phyloP scores from a whole-genome alignment of 257 asterid genomes.

The Scutellaria minor region DNA sequence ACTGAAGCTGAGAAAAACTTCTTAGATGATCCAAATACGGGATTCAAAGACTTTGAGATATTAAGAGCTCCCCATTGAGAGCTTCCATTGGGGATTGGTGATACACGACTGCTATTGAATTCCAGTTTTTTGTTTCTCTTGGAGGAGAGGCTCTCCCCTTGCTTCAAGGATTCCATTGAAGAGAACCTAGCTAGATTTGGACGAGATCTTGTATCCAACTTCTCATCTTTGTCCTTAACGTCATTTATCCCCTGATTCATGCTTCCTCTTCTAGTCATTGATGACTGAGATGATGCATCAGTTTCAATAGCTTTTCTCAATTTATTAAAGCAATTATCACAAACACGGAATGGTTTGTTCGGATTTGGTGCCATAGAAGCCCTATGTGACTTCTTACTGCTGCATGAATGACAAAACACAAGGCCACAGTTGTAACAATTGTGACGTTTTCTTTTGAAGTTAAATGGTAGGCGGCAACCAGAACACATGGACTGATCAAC shows the following conservation, averaged over 20 bases:
- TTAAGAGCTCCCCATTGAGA: constrained; percentile 86
- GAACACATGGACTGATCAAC: constrained; percentile 96
- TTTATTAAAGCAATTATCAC: constrained; percentile 82
- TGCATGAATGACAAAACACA: constrained; percentile 92
- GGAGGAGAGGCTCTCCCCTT: constrained; percentile 70
- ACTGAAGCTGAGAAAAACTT: constrained; percentile 95
- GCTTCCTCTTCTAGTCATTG: constrained; percentile 73
- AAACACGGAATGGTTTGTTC: constrained; percentile 85
- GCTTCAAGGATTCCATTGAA: constrained; percentile 88
- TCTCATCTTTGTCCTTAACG: constrained; percentile 67
- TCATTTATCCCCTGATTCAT: constrained; percentile 62
- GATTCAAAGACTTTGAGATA: constrained; percentile 84
- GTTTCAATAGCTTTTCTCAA: constrained; percentile 78
- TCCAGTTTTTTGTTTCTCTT: constrained; percentile 86
- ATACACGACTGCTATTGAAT: constrained; percentile 86
- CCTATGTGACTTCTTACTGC: constrained; percentile 85
- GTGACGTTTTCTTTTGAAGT: constrained; percentile 93
- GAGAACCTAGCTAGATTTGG: constrained; percentile 82
- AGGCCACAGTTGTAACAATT: constrained; percentile 97
- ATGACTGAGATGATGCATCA: constrained; percentile 73
- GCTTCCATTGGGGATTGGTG: constrained; percentile 91
- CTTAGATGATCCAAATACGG: constrained; percentile 90
- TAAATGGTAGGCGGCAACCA: constrained; percentile 89
- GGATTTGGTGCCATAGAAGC: constrained; percentile 99
- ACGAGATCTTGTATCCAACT: constrained; percentile 70